A percentile compares a stretch with the other conserved stretches of the same genome.
Conservation (phyloP, 306 rosid genomes). For the Styphnolobium japonicum region DNA sequence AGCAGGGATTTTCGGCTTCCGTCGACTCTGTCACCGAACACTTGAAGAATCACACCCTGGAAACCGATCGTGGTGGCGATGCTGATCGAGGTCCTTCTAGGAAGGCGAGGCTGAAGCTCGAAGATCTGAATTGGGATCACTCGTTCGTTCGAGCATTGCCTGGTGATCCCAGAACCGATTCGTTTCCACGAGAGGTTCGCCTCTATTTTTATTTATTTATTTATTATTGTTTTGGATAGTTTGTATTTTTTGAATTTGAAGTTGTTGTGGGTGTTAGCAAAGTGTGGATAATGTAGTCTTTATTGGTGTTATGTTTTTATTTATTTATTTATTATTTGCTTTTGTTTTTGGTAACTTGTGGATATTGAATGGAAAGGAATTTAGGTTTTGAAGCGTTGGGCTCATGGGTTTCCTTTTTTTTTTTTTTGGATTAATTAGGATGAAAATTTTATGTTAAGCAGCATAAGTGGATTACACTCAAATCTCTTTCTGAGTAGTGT, state of each 20-base stretch:
- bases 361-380: neutral
- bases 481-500: neutral
- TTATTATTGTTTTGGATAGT: neutral
- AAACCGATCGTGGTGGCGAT: too few species aligned
- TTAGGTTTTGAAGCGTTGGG: slow-evolving; percentile 20
- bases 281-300: too few species aligned
- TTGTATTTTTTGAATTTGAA: neutral
- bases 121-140: slow-evolving; percentile 91
- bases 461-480: neutral
- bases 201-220: neutral
- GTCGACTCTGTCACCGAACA: slow-evolving; percentile 66
- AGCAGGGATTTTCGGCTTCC: slow-evolving; percentile 41
- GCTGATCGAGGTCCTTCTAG: neutral
- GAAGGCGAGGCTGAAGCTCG: slow-evolving; percentile 39
- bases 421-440: too few species aligned
- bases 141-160: slow-evolving; percentile 74
- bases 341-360: too few species aligned
- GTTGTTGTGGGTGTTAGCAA: neutral
- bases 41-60: slow-evolving; percentile 62
- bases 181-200: slow-evolving; percentile 71
- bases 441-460: too few species aligned
- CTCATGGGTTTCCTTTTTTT: too few species aligned
- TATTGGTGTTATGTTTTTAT: too few species aligned
- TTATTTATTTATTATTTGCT: too few species aligned
- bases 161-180: slow-evolving; percentile 73